phyloP scores from a whole-genome alignment of 2,329 filamentous ascomycete genomes.

The Onygenales sp. region DNA sequence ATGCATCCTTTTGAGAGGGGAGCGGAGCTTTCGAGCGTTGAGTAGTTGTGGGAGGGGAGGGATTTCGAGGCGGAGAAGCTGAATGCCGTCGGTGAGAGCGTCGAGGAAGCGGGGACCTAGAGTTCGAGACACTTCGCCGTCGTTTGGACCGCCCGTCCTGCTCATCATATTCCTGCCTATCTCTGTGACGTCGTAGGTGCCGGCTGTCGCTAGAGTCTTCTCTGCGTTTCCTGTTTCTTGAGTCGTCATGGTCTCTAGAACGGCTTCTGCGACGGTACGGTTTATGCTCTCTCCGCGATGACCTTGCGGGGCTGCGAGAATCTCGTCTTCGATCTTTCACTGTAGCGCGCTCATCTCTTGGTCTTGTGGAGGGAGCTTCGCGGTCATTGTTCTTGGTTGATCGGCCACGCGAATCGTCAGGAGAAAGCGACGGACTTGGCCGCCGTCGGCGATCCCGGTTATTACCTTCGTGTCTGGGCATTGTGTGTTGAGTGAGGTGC shows the following conservation, averaged over 20 bases:
- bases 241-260: conserved; percentile 3
- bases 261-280: conserved; percentile 7
- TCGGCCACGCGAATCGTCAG: conserved; percentile 14
- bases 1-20: conserved; percentile 38
- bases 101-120: conserved; percentile 8
- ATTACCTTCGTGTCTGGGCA: conserved; percentile 19
- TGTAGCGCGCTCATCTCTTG: conserved; percentile 4
- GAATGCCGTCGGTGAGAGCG: conserved; percentile 12
- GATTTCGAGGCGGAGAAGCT: conserved; percentile 20
- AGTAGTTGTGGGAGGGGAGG: conserved; percentile 15
- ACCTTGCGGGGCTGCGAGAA: conserved; percentile 8
- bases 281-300: conserved; percentile 6
- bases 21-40: conserved; percentile 31
- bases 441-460: conserved; percentile 14
- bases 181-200: conserved; percentile 19
- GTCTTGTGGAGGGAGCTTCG: not conserved
- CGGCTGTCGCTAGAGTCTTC: conserved; percentile 19
- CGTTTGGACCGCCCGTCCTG: conserved; percentile 11
- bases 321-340: not conserved
- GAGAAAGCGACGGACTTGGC: conserved; percentile 14
- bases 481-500: conserved; percentile 6
- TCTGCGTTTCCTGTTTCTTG: conserved; percentile 15
- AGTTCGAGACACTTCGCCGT: conserved; percentile 15
- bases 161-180: conserved; percentile 12
- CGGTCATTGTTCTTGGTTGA: conserved; percentile 18